A percentile compares a stretch with the other conserved stretches of the same genome.
Evolutionary conservation across 2,329 filamentous ascomycete genomes (phyloP).

Genomic region (Fusarium illudens): DNA sequence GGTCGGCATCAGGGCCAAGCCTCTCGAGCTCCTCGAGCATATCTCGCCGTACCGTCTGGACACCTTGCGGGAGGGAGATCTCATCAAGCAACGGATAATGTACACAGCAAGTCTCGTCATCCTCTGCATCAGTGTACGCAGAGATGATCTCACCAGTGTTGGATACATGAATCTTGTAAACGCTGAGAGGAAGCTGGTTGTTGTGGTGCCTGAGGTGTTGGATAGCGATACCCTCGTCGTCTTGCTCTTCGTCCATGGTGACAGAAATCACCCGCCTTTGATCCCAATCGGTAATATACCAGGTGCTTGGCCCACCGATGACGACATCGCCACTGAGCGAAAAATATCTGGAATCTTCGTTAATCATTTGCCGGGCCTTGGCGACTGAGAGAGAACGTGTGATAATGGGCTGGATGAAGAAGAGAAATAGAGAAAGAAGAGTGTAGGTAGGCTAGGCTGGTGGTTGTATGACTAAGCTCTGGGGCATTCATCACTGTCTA

Average conservation of each 20-base stretch:
- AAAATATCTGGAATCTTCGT: not conserved
- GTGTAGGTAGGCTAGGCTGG: too few species aligned
- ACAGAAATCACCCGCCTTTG: slow-evolving; percentile 41
- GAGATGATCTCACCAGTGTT: slow-evolving; percentile 36
- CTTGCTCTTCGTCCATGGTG: slow-evolving; percentile 43
- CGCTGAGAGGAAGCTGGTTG: slow-evolving; percentile 8
- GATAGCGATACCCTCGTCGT: slow-evolving; percentile 38
- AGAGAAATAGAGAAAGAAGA: not conserved
- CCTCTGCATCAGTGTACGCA: slow-evolving; percentile 31
- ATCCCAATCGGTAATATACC: slow-evolving; percentile 43
- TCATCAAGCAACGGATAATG: slow-evolving; percentile 40
- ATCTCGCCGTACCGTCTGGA: slow-evolving; percentile 31
- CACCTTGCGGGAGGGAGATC: slow-evolving; percentile 18
- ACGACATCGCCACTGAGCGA: slow-evolving; percentile 8
- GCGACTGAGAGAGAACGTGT: not conserved
- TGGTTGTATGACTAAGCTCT: not conserved
- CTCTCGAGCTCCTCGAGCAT: slow-evolving; percentile 42
- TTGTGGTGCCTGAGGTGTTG: slow-evolving; percentile 32
- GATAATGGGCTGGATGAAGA: not conserved
- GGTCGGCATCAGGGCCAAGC: slow-evolving; percentile 40
- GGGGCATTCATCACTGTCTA: not conserved
- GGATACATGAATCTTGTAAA: slow-evolving; percentile 39
- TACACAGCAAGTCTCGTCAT: slow-evolving; percentile 41
- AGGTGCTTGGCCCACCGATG: slow-evolving; percentile 40
- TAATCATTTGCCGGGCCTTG: not conserved